Percentiles rank a stretch among this genome's conserved stretches.
These are phyloP conservation scores for Neonectria coccinea DNA, from an alignment of 2,329 filamentous ascomycete species.

Conservation along the genomic window DNA sequence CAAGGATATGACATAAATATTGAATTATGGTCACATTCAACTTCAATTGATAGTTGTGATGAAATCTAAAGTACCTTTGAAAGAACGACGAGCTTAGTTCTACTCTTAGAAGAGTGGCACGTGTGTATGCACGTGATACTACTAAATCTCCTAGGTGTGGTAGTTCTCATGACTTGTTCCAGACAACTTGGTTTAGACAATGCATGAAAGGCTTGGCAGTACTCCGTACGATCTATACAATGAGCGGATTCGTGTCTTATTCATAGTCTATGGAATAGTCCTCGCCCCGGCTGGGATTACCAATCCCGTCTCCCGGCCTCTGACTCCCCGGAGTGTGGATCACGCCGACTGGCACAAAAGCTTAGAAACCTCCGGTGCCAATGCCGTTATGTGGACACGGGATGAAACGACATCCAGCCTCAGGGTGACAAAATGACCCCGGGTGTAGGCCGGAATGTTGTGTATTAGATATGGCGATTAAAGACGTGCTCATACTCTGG, in stretches of 20 bases:
- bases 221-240: neutral
- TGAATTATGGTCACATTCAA: neutral
- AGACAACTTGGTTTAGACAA: no score
- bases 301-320: neutral
- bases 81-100: neutral
- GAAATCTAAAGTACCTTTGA: neutral
- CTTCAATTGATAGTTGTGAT: neutral
- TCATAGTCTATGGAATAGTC: no score
- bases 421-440: neutral
- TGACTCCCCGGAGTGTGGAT: neutral
- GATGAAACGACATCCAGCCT: neutral
- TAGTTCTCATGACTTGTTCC: neutral
- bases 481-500: no score
- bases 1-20: neutral
- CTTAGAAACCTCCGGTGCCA: slow-evolving; percentile 2
- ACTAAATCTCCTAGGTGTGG: neutral
- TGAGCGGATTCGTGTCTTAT: no score
- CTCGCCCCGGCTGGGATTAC: neutral
- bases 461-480: neutral
- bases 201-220: neutral
- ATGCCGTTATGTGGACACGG: neutral
- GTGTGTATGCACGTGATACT: neutral
- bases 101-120: neutral
- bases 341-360: neutral
- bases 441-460: neutral